Percentiles rank a stretch among this genome's conserved stretches.
Evolutionary conservation across 768 basidiomycete genomes (phyloP).

Genomic region (Phlebiopsis flavidoalba): DNA sequence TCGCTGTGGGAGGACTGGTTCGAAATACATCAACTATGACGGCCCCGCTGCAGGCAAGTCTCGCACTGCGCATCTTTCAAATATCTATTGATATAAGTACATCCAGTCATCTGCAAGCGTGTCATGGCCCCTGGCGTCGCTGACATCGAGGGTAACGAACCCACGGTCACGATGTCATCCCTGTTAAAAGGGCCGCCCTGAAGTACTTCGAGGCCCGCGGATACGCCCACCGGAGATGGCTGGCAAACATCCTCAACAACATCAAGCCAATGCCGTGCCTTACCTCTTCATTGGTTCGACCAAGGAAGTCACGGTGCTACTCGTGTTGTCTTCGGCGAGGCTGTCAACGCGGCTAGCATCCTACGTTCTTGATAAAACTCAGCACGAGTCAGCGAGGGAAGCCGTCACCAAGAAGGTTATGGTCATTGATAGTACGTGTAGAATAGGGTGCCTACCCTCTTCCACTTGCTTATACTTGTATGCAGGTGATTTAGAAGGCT

Average conservation of each 20-base stretch:
- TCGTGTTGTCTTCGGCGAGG: constrained; percentile 81
- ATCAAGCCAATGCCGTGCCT: constrained; percentile 51
- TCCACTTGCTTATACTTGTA: constrained; percentile 4
- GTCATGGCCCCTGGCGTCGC: constrained; percentile 44
- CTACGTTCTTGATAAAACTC: constrained; percentile 69
- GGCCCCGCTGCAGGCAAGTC: constrained; percentile 73
- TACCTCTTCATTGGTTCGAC: constrained; percentile 68
- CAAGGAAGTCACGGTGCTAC: constrained; percentile 74
- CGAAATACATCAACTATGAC: constrained; percentile 48
- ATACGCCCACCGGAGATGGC: constrained; percentile 37
- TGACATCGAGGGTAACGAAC: constrained; percentile 72
- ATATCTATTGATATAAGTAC: not conserved
- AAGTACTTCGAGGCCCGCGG: constrained; percentile 67
- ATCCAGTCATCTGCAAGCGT: constrained; percentile 61
- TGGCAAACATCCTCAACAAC: constrained; percentile 49
- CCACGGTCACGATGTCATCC: constrained; percentile 84
- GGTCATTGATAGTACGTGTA: constrained; percentile 74
- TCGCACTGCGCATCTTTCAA: not conserved
- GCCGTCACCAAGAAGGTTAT: constrained; percentile 74
- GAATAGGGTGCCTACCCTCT: not conserved
- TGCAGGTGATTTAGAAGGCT: constrained; percentile 79
- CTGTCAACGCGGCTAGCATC: no score
- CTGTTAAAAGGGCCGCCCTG: constrained; percentile 70
- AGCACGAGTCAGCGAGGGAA: constrained; percentile 76
- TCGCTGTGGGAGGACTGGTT: constrained; percentile 61